Percentiles rank a stretch among this genome's conserved stretches.
phyloP scores from a whole-genome alignment of 1,284 basidiomycete genomes.

The Cryptococcus hybrid region DNA sequence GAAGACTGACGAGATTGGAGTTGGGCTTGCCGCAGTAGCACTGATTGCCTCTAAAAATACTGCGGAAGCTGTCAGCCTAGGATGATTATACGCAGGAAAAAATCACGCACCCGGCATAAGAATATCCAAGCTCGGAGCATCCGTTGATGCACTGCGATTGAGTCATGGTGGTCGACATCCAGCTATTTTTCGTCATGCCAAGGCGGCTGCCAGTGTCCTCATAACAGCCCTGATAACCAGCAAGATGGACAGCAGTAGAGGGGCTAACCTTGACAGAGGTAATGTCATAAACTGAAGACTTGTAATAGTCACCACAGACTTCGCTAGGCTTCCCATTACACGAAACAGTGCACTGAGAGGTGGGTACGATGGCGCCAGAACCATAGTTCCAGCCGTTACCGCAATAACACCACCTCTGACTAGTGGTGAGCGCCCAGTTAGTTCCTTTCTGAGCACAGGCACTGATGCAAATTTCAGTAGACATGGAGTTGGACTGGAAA shows the following conservation, averaged over 20 bases:
- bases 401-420: slow-evolving; percentile 20
- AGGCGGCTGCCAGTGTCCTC: slow-evolving; percentile 7
- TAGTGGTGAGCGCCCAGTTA: slow-evolving; percentile 17
- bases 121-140: slow-evolving; percentile 28
- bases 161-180: slow-evolving; percentile 8
- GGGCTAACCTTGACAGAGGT: slow-evolving; percentile 9
- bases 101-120: slow-evolving; percentile 10
- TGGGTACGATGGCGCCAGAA: slow-evolving; percentile 17
- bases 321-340: slow-evolving; percentile 28
- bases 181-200: slow-evolving; percentile 13
- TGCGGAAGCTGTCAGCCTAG: neutral
- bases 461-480: slow-evolving; percentile 15
- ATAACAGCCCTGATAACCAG: slow-evolving; percentile 20
- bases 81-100: neutral
- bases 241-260: slow-evolving; percentile 7
- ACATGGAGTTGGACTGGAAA: slow-evolving; percentile 21
- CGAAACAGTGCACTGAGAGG: slow-evolving; percentile 16
- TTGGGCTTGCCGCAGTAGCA: slow-evolving; percentile 16
- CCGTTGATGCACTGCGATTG: slow-evolving; percentile 22
- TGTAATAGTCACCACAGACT: slow-evolving; percentile 26
- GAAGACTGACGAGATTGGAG: slow-evolving; percentile 4
- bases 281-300: slow-evolving; percentile 23
- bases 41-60: slow-evolving; percentile 10
- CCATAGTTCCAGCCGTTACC: slow-evolving; percentile 19
- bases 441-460: slow-evolving; percentile 13